Evolutionary conservation across 2,329 filamentous ascomycete genomes (phyloP).

Genomic region (Talaromyces rugulosus): DNA sequence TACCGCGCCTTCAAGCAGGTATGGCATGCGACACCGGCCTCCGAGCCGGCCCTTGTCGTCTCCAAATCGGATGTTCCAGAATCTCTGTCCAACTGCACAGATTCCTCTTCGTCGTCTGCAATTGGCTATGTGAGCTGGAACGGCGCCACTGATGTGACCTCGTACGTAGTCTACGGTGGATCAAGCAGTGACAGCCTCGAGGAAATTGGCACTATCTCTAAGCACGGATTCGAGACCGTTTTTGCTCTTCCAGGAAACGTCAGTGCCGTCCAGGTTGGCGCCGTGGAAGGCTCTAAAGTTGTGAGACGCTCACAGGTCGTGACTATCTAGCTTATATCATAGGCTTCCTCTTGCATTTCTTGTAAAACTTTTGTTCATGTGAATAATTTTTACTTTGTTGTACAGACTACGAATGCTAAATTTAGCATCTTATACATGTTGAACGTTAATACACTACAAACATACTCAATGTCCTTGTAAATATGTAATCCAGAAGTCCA

Average conservation of each 20-base stretch:
- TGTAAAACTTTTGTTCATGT: not conserved
- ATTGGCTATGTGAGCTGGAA: constrained; percentile 37
- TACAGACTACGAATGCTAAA: not conserved
- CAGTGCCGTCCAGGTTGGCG: not conserved
- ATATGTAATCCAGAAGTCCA: too few species aligned
- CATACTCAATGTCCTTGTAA: too few species aligned
- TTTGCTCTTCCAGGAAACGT: not conserved
- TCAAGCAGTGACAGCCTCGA: not conserved
- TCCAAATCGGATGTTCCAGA: constrained; percentile 14
- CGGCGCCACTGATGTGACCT: constrained; percentile 33
- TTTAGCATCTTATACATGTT: not conserved
- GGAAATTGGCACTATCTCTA: not conserved
- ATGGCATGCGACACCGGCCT: constrained; percentile 31
- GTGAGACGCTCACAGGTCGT: not conserved
- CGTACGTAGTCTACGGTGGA: constrained; percentile 29
- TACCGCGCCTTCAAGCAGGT: constrained; percentile 34
- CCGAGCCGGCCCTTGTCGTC: constrained; percentile 21
- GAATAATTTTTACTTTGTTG: not conserved
- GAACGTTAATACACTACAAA: not conserved
- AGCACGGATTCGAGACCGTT: constrained; percentile 6
- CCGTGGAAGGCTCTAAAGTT: not conserved
- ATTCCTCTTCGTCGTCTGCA: constrained; percentile 2
- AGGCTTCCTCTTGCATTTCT: not conserved
- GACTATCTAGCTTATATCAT: not conserved
- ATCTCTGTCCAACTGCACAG: not conserved